These are phyloP conservation scores for Fonsecaea multimorphosa DNA, from an alignment of 2,329 filamentous ascomycete genomes.

Conservation along the genomic window DNA sequence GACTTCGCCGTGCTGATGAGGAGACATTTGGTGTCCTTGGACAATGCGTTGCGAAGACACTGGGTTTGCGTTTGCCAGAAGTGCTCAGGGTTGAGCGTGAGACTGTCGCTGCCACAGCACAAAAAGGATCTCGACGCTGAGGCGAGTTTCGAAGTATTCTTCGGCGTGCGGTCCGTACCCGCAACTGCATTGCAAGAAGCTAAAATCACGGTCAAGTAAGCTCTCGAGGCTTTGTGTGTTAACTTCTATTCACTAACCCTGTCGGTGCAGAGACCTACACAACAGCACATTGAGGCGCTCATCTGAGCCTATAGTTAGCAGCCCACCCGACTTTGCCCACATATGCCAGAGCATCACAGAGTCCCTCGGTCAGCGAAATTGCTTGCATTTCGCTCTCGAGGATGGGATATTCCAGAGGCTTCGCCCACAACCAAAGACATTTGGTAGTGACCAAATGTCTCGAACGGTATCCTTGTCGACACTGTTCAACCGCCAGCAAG, in stretches of 20 bases:
- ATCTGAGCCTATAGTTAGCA: conserved; percentile 13
- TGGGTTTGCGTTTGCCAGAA: conserved; percentile 35
- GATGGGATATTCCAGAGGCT: conserved; percentile 18
- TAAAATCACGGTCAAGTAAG: conserved; percentile 13
- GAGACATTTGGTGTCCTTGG: conserved; percentile 40
- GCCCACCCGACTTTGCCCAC: conserved; percentile 11
- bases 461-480: conserved; percentile 20
- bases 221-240: conserved; percentile 8
- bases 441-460: conserved; percentile 16
- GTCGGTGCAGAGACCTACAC: conserved; percentile 10
- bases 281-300: conserved; percentile 8
- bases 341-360: conserved; percentile 19
- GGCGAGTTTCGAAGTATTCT: conserved; percentile 15
- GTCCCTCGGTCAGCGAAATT: conserved; percentile 19
- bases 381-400: conserved; percentile 22
- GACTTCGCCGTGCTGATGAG: conserved; percentile 41
- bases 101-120: conserved; percentile 13
- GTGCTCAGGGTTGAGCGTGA: conserved; percentile 13
- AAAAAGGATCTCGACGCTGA: conserved; percentile 15
- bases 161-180: conserved; percentile 10
- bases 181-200: conserved; percentile 12
- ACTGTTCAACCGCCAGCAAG: conserved; percentile 20
- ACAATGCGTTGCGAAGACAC: conserved; percentile 40
- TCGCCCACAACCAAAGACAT: conserved; percentile 19
- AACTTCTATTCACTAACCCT: conserved; percentile 8